Conservation (phyloP, 352 stramenopile genomes). For the Pythium plurisporium region DNA sequence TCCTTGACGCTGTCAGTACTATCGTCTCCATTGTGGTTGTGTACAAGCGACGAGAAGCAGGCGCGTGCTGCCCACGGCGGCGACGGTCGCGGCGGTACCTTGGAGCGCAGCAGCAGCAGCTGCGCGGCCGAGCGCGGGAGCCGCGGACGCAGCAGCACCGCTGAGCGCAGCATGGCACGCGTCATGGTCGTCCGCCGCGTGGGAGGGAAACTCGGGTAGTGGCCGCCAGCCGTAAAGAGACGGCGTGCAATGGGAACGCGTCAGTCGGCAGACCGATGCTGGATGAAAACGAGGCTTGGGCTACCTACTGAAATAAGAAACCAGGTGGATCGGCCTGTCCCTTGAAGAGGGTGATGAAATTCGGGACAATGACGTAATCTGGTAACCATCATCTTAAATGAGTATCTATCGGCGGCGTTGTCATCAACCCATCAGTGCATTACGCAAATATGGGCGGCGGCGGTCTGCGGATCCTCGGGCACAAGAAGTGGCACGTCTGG, state of each 20-base stretch:
- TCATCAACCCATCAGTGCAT: too few relatives aligned
- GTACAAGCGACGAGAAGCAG: slow-evolving; percentile 21
- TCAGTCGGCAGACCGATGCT: neutral
- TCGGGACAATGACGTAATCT: too few relatives aligned
- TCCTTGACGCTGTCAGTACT: neutral
- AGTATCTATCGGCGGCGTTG: neutral
- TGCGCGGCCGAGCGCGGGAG: neutral
- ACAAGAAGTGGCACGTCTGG: slow-evolving; percentile 87
- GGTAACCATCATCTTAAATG: neutral
- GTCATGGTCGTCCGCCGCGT: slow-evolving; percentile 10
- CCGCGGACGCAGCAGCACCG: slow-evolving; percentile 15
- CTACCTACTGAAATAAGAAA: neutral
- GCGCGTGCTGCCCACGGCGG: slow-evolving; percentile 1
- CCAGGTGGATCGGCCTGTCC: too few relatives aligned
- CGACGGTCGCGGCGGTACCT: neutral
- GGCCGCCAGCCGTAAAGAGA: too few relatives aligned
- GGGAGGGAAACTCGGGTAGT: neutral
- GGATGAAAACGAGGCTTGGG: neutral
- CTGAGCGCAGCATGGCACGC: slow-evolving; percentile 18
- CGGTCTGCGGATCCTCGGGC: slow-evolving; percentile 27
- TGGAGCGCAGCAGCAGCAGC: neutral
- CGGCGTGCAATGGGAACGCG: neutral
- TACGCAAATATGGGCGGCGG: slow-evolving; percentile 24
- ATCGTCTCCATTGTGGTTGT: slow-evolving; percentile 17
- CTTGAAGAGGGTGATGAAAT: too few relatives aligned